Conservation (phyloP, 306 rosid genomes). For the Glycine latifolia region DNA sequence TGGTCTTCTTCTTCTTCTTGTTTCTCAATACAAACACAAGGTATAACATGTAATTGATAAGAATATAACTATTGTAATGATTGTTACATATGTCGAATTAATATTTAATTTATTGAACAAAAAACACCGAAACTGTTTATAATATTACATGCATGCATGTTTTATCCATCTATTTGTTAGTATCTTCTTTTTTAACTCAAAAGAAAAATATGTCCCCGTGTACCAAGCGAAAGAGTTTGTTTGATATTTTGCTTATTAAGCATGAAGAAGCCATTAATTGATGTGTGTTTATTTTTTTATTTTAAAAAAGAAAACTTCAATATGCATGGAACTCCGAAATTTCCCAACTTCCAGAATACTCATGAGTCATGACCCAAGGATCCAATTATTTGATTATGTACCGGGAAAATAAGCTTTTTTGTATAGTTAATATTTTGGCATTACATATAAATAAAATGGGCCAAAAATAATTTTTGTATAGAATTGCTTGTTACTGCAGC, state of each 20-base stretch:
- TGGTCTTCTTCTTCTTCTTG: neutral
- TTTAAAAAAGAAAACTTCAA: neutral
- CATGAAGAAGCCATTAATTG: neutral
- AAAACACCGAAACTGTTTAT: neutral
- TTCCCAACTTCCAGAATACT: neutral
- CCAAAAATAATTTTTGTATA: conserved; percentile 4
- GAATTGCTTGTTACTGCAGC: conserved; percentile 8
- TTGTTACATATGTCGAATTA: neutral
- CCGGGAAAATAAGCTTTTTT: too few species aligned
- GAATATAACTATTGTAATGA: neutral
- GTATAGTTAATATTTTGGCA: neutral
- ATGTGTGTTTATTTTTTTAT: neutral
- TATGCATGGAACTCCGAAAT: neutral
- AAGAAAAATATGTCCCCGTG: neutral
- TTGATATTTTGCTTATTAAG: neutral
- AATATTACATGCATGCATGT: neutral
- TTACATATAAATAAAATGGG: neutral
- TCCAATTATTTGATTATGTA: too few species aligned
- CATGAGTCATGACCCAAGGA: too few species aligned
- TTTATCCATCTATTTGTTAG: neutral
- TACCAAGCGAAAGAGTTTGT: neutral
- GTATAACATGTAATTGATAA: neutral
- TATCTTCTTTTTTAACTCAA: neutral
- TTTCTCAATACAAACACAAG: neutral
- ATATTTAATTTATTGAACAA: neutral